Evolutionary conservation across 306 rosid genomes (phyloP), one percentile per base, ranked within the genome.

Genomic region (Pterocarpus macrocarpus): DNA sequence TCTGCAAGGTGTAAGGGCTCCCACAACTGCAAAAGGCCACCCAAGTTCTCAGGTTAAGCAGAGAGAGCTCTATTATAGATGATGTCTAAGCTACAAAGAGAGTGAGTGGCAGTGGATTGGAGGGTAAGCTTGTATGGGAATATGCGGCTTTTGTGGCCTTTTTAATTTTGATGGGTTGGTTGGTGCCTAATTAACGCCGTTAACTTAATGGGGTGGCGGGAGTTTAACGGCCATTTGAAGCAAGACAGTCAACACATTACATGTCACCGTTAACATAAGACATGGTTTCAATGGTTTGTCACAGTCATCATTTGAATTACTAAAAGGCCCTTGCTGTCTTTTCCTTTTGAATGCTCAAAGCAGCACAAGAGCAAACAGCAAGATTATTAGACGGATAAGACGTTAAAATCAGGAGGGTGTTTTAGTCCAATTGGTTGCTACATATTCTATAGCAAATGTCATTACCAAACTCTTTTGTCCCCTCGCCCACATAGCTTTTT

Each of bases 121-220:
- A 80, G 66, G 43, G 64, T 67, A n/a, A 72, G 87, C 87, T 91
- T 91, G 87, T 36, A 58, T 61, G 75, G 73, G 78, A 85, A 85
- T 72, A 13, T 6, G 28, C 61, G 1, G 71, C 9, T 67, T 78
- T 66, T 85, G 84, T 65, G 69, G 69, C 76, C 80, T 67, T 87
- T 86, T 87, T 87, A 87, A 84, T 75, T 89, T 82, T 28, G 70
- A 80, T 57, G 64, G 85, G 84, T 88, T 81, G 89, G 92, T 84
- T 89, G 90, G 91, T 87, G 91, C 88, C 90, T 35, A 64, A 81
- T 73, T 72, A 77, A 90, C 86, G 84, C 70, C 84, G 90, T 89
- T 82, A 85, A 73, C 53, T 69, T 64, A 8, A 2, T 11, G 47
- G 32, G 30, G 39, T 10, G 43, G 73, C 32, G 36, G 44, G 73